These are phyloP conservation scores for Rosa multiflora DNA, from an alignment of 306 rosid species.

Conservation along the genomic window DNA sequence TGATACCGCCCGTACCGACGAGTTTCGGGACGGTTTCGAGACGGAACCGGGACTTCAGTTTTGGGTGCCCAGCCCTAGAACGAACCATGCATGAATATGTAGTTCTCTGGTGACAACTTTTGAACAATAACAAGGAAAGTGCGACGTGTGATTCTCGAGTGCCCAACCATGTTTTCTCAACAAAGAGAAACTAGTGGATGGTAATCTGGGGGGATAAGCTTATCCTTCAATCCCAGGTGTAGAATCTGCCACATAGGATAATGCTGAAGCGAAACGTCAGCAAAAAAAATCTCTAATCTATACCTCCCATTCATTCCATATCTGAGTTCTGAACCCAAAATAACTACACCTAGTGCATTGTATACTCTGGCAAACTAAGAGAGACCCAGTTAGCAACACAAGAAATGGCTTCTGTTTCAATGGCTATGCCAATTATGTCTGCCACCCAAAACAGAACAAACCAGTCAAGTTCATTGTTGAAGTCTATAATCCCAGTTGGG, in stretches of 20 bases:
- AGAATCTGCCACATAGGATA: constrained; percentile 38
- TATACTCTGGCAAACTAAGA: not conserved
- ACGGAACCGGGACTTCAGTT: too few relatives aligned
- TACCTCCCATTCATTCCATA: constrained; percentile 22
- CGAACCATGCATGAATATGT: not conserved
- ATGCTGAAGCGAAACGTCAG: not conserved
- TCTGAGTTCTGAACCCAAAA: constrained; percentile 1
- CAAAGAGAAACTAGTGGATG: not conserved
- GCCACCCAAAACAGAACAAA: constrained; percentile 25
- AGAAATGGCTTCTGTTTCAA: constrained; percentile 46
- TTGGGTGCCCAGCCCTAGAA: not conserved
- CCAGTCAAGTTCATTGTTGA: constrained; percentile 25
- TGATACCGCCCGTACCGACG: too few relatives aligned
- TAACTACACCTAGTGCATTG: not conserved
- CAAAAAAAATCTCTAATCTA: constrained; percentile 29
- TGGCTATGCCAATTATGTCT: constrained; percentile 37
- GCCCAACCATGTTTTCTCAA: not conserved
- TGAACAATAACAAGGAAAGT: not conserved
- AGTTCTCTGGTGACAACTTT: not conserved
- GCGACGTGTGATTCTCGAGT: not conserved
- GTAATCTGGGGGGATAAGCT: constrained; percentile 32
- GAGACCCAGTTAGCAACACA: not conserved
- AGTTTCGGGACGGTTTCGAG: too few relatives aligned
- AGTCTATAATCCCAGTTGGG: constrained; percentile 29
- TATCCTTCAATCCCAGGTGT: constrained; percentile 33